Evolutionary conservation across 208 protist species (phyloP).

Genomic region (Blastocrithidia nonstop): DNA sequence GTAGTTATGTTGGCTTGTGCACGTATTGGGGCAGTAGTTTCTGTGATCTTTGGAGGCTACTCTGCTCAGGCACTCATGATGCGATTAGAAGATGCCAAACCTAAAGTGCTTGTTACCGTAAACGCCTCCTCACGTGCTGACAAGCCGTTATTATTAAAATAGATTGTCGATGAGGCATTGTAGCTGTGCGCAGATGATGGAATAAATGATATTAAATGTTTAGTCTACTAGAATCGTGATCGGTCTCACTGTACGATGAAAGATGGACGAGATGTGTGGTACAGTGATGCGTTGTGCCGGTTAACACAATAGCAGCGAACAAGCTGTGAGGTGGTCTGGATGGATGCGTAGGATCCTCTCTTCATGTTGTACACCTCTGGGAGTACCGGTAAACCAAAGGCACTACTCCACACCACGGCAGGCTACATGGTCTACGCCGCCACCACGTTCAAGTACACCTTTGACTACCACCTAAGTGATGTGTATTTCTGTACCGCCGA

Average conservation of each 20-base stretch:
- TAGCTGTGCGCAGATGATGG: slow-evolving; percentile 13
- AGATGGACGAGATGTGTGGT: slow-evolving; percentile 56
- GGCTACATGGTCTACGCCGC: slow-evolving; percentile 91
- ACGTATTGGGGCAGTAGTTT: slow-evolving; percentile 89
- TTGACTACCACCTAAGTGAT: slow-evolving; percentile 91
- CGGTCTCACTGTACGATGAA: slow-evolving; percentile 33
- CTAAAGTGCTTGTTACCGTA: slow-evolving; percentile 66
- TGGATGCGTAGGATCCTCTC: slow-evolving; percentile 90
- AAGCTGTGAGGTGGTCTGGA: slow-evolving; percentile 68
- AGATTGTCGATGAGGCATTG: slow-evolving; percentile 68
- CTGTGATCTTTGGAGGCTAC: slow-evolving; percentile 80
- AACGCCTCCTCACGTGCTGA: slow-evolving; percentile 66
- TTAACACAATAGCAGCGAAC: slow-evolving; percentile 14
- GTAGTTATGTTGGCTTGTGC: slow-evolving; percentile 95
- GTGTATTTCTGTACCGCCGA: slow-evolving; percentile 91
- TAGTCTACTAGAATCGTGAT: slow-evolving; percentile 38
- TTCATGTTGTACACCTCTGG: slow-evolving; percentile 97
- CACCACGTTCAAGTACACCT: slow-evolving; percentile 89
- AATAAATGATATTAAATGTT: slow-evolving; percentile 12
- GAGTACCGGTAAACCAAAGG: slow-evolving; percentile 96
- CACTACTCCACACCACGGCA: slow-evolving; percentile 86
- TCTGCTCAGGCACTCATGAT: slow-evolving; percentile 33
- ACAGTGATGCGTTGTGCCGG: slow-evolving; percentile 24
- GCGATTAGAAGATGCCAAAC: slow-evolving; percentile 37
- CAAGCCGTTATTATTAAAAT: slow-evolving; percentile 85